Evolutionary conservation across 2,329 filamentous ascomycete genomes (phyloP).

Genomic region (Phialocephala sp.): DNA sequence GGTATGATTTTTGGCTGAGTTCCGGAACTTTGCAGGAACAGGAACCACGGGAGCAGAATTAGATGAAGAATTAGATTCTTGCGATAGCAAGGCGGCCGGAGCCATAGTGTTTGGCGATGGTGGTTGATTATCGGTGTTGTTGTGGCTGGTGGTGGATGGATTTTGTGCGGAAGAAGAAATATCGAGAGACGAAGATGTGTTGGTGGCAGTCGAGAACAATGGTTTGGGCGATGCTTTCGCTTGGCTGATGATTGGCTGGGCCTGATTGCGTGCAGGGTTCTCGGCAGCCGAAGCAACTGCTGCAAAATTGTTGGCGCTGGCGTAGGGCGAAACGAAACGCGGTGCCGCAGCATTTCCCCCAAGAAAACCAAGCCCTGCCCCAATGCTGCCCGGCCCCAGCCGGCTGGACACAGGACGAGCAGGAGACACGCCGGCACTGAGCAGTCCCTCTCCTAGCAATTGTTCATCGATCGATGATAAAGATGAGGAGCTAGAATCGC

Average conservation of each 20-base stretch:
- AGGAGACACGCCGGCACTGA: neutral
- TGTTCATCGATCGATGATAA: constrained; percentile 45
- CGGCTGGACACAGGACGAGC: constrained; percentile 4
- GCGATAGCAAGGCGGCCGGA: constrained; percentile 26
- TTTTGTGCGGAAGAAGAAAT: constrained; percentile 12
- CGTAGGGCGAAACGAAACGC: constrained; percentile 32
- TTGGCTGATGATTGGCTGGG: constrained; percentile 36
- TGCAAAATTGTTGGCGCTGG: constrained; percentile 35
- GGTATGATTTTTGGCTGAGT: neutral
- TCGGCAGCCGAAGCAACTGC: constrained; percentile 31
- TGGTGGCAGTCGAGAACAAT: constrained; percentile 36
- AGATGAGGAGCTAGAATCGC: constrained; percentile 45
- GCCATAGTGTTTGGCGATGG: constrained; percentile 25
- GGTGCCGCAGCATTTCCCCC: constrained; percentile 18
- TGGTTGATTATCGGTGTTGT: constrained; percentile 23
- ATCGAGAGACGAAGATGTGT: constrained; percentile 15
- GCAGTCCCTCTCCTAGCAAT: constrained; percentile 31
- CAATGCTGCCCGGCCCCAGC: constrained; percentile 6
- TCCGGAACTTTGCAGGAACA: constrained; percentile 11
- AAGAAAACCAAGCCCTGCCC: constrained; percentile 22
- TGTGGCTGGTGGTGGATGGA: constrained; percentile 4
- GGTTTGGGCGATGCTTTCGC: constrained; percentile 36
- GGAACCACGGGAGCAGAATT: neutral
- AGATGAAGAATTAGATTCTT: constrained; percentile 18
- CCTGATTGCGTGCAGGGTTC: constrained; percentile 33